A percentile compares a stretch with the other conserved stretches of the same genome.
Evolutionary conservation across 352 stramenopile genomes (phyloP).

Genomic region (Globisporangium parvum): DNA sequence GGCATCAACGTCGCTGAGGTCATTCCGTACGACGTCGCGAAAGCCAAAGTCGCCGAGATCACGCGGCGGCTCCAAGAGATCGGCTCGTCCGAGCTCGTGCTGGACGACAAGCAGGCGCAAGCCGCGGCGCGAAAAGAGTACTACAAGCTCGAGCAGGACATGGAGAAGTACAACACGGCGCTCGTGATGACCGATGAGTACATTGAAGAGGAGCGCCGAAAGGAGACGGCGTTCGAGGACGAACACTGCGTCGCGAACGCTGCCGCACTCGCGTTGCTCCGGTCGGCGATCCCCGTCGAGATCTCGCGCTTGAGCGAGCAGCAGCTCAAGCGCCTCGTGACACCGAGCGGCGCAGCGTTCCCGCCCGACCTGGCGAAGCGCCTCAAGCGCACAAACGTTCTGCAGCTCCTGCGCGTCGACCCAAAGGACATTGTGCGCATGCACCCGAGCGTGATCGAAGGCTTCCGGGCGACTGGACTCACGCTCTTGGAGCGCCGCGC

Average conservation of each 20-base stretch:
- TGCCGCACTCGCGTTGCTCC: conserved; percentile 44
- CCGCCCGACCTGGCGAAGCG: conserved; percentile 63
- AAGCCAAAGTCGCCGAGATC: conserved; percentile 70
- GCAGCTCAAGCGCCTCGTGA: conserved; percentile 41
- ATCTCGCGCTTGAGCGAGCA: conserved; percentile 75
- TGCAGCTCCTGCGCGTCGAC: conserved; percentile 72
- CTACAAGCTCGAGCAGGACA: conserved; percentile 85
- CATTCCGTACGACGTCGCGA: conserved; percentile 85
- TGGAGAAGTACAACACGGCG: conserved; percentile 89
- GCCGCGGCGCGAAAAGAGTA: conserved; percentile 71
- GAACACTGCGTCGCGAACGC: conserved; percentile 43
- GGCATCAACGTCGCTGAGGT: conserved; percentile 83
- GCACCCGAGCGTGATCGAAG: conserved; percentile 76
- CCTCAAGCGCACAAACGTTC: conserved; percentile 87
- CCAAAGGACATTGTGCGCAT: conserved; percentile 73
- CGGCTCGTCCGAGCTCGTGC: conserved; percentile 58
- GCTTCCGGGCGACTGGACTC: conserved; percentile 51
- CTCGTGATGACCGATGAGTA: conserved; percentile 90
- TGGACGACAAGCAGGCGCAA: conserved; percentile 36
- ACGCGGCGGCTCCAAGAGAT: conserved; percentile 81
- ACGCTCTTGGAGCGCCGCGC: conserved; percentile 83
- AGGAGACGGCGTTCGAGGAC: conserved; percentile 74
- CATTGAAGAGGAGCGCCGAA: conserved; percentile 59
- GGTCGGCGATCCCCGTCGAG: conserved; percentile 77
- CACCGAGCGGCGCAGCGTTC: conserved; percentile 60